Base-by-base conservation (phyloP, 2,329 filamentous ascomycete species). In the Beauveria varroae region DNA sequence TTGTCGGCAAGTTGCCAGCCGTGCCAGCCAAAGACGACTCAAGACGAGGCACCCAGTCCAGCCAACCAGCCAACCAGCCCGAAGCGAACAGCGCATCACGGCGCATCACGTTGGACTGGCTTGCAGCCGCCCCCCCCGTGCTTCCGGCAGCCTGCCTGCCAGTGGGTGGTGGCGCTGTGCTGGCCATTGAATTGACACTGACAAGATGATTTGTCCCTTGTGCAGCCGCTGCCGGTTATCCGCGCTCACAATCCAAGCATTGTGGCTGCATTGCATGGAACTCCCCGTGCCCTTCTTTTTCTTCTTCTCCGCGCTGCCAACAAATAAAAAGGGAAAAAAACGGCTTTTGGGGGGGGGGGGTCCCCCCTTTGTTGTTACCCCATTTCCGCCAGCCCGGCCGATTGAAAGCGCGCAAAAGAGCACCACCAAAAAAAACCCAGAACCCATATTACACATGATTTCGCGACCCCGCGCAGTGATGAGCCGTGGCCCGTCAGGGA, bases 191-290 rank as follows among this genome's bases (percentile, higher is more conserved):
- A 20, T n/a, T n/a, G n/a, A 5, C 34, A n/a, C 47, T 9, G n/a
- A 30, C n/a, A 28, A 34, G 26, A 56, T 30, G 20, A 43, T 30
- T 44, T 55, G 24, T 43, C 18, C 18, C 24, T 52, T 12, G 50
- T 52, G 34, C 57, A 60, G 57, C 57, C 57, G 57, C 22, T 60
- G 57, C 57, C 57, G 57, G 50, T 53, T 60, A 60, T 41, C 57
- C 57, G 57, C 56, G 22, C 20, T 20, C 12, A 20, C 18, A 14
- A 54, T 9, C 30, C 18, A n/a, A 20, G 20, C n/a, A 12, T 46
- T 30, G n/a, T n/a, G 20, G 20, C 22, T 26, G n/a, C 28, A 37
- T 22, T 20, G 10, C 10, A 37, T 20, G 34, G 34, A 37, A 37
- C 34, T 14, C 12, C 14, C 34, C 12, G 34, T 37, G 34, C 34